Base-by-base conservation (phyloP, 176 grass and related monocot species). In the Carex scoparia region DNA sequence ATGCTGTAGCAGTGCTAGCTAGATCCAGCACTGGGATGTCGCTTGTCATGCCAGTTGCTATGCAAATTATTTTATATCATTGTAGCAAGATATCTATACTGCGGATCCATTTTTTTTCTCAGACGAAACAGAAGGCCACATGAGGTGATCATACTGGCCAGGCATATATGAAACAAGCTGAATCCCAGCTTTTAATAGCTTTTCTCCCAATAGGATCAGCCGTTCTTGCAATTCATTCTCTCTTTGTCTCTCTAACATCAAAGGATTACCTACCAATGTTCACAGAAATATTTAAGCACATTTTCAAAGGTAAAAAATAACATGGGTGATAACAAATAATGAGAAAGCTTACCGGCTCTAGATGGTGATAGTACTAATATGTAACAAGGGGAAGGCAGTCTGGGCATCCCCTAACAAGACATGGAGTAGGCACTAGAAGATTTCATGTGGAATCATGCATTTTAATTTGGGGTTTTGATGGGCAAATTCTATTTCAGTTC, bases 111-210 rank as follows among this genome's bases (percentile, higher is more conserved):
- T 60, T 8, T 44, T 46, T 56, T 18, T 80, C 49, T 55, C 62
- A 57, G 11, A 84, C 54, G 23, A 60, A 18, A 40, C 48, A 51
- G 2, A 51, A 35, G 27, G 18, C 5, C 96, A 98, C 31, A 85
- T 1, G 23, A 82, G 62, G 0, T 74, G 73, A 15, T 68, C 49
- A 62, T 69, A 86, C 58, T 38, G 76, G 19, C 90, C 93, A 30
- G 87, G 61, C 77, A 4, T 90, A 88, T 84, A 91, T 33, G 84
- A 11, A 4, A 18, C 46, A n/a, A 67, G 49, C n/a, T 35, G 38
- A 48, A 98, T 95, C 37, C 93, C 96, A 78, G 88, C 35, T 31
- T 85, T 86, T 16, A 84, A 69, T 79, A 94, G 51, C 79, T 79
- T 93, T 13, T 74, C 27, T 74, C 80, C 80, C 67, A 98, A 66